Evolutionary conservation across 163 green algal genomes (phyloP), one percentile per base, ranked within the genome.

Genomic region (Volvox carteri): DNA sequence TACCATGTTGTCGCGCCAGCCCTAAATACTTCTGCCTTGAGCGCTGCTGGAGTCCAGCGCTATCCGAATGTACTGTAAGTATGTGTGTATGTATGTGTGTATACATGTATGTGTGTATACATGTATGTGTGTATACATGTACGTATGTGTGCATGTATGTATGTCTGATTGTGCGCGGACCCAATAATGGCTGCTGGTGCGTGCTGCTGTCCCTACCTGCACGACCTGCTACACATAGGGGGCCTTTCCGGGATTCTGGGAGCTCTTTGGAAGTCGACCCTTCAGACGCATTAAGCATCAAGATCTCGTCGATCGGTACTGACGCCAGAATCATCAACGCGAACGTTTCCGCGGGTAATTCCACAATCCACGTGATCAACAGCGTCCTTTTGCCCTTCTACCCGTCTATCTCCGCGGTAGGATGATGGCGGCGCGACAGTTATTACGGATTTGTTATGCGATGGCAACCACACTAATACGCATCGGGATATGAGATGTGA

Each of bases 351-450:
- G 58, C 48, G 28, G 58, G 52, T 50, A 46, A 50, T 50, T 73
- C 48, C 18, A n/a, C 73, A 30, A 42, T 70, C 50, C 48, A 54
- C 48, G 6, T 85, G 14, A 50, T 77, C 16, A 35, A 77, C 37
- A 48, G 50, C 33, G 67, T 77, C 33, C 67, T 77, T 5, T 12
- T 77, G 67, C 67, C 67, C 67, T 77, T 50, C 33, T 77, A 77
- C 67, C 30, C 33, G 33, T 50, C 33, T 28, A 46, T 77, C 33
- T 33, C 67, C 67, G 9, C 67, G 33, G 67, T 77, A 21, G 33
- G 58, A n/a, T n/a, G n/a, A n/a, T n/a, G n/a, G n/a, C n/a, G n/a
- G n/a, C n/a, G n/a, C n/a, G n/a, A n/a, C n/a, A n/a, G n/a, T n/a
- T n/a, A n/a, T n/a, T n/a, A n/a, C n/a, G n/a, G n/a, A n/a, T n/a